phyloP scores from a whole-genome alignment of 2,329 filamentous ascomycete species.

The Pseudogymnoascus pannorum region DNA sequence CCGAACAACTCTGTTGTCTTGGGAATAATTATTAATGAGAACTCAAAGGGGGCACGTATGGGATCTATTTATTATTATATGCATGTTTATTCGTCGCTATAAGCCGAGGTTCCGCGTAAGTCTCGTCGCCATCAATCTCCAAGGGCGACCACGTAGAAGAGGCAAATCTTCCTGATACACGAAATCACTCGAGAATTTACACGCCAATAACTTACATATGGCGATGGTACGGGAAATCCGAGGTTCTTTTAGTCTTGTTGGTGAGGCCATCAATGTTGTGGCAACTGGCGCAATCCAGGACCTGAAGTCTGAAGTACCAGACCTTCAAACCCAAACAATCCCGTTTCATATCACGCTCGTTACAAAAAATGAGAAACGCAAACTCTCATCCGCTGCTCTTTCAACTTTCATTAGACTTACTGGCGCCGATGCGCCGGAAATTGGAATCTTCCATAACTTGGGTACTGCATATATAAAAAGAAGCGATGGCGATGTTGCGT shows the following conservation, averaged over 20 bases:
- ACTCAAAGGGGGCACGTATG: background rate
- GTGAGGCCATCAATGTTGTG: background rate
- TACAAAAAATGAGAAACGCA: conserved; percentile 2
- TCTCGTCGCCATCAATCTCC: background rate
- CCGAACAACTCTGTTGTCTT: background rate
- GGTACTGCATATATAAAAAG: background rate
- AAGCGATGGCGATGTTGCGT: background rate
- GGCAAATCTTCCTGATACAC: background rate
- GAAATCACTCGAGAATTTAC: background rate
- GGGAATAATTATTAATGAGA: background rate
- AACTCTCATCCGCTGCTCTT: background rate
- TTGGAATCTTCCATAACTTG: background rate
- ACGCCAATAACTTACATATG: background rate
- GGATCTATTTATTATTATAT: background rate
- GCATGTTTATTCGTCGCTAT: background rate
- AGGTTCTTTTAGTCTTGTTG: background rate
- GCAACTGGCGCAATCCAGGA: background rate
- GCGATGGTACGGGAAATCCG: background rate
- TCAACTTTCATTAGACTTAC: background rate
- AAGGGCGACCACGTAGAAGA: too few species aligned
- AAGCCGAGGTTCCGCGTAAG: background rate
- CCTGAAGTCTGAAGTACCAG: background rate
- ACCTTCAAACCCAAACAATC: background rate
- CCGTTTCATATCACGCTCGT: conserved; percentile 8
- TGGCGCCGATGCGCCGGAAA: background rate